Percentiles rank a stretch among this genome's conserved stretches.
phyloP scores from a whole-genome alignment of 768 basidiomycete species.

The Amanita phalloides region DNA sequence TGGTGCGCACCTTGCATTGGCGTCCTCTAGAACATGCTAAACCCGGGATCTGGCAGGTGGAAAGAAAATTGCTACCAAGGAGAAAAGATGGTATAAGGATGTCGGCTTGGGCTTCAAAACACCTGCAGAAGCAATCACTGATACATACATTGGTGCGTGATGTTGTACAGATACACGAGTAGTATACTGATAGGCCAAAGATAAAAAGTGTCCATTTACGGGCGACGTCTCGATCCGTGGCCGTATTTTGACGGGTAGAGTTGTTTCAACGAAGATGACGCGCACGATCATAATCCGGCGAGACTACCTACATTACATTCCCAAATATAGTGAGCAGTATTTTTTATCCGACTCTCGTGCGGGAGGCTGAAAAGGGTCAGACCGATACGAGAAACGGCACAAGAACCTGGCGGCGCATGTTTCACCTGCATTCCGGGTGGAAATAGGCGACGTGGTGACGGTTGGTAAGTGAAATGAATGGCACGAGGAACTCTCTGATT shows the following conservation, averaged over 20 bases:
- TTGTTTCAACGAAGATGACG: constrained; percentile 99
- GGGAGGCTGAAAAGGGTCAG: constrained; percentile 24
- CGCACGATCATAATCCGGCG: constrained; percentile 95
- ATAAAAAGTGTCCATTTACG: constrained; percentile 99
- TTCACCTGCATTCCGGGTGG: constrained; percentile 98
- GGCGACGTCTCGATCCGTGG: constrained; percentile 96
- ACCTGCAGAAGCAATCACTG: constrained; percentile 88
- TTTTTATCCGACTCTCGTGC: neutral
- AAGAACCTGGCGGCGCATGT: constrained; percentile 97
- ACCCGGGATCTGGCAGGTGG: constrained; percentile 37
- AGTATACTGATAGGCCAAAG: constrained; percentile 26
- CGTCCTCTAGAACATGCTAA: constrained; percentile 1
- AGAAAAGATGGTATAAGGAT: constrained; percentile 99
- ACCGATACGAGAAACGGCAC: constrained; percentile 98
- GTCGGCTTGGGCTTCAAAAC: constrained; percentile 97
- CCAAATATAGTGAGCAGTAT: constrained; percentile 81
- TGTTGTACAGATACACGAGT: neutral
- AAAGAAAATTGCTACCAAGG: constrained; percentile 89
- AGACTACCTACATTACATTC: constrained; percentile 92
- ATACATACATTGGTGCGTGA: constrained; percentile 87
- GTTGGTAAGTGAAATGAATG: constrained; percentile 55
- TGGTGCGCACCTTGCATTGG: constrained; percentile 45
- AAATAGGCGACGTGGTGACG: constrained; percentile 87
- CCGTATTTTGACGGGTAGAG: constrained; percentile 95
- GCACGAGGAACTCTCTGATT: constrained; percentile 4